These are phyloP conservation scores for Brassica juncea DNA, from an alignment of 345 rosid genomes.

Conservation along the genomic window DNA sequence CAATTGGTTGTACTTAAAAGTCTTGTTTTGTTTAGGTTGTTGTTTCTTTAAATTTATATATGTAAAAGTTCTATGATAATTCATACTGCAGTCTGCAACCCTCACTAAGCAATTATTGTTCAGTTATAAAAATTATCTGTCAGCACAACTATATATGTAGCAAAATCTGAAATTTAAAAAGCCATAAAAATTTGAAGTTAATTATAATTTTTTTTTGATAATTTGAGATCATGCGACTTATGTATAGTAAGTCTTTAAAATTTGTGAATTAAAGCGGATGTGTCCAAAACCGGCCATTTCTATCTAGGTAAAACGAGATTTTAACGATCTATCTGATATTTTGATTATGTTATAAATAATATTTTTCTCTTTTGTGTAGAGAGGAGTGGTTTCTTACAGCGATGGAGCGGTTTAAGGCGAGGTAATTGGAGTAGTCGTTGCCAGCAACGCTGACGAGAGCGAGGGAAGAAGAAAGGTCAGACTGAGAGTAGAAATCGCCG, in stretches of 20 bases:
- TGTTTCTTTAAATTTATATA: background rate
- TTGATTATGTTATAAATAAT: background rate
- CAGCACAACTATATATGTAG: background rate
- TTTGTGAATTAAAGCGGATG: background rate
- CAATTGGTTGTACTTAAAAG: too few relatives aligned
- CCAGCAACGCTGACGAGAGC: slow-evolving; percentile 71
- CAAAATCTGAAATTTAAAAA: too few relatives aligned
- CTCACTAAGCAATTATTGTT: background rate
- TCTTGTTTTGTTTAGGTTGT: background rate
- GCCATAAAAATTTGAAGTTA: background rate
- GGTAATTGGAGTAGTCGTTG: slow-evolving; percentile 69
- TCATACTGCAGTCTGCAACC: background rate
- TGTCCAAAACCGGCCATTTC: background rate
- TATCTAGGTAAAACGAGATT: background rate
- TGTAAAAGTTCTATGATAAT: background rate
- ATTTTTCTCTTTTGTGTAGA: background rate
- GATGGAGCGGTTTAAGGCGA: slow-evolving; percentile 45
- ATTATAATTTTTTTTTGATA: too few relatives aligned
- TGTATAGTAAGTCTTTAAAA: too few relatives aligned
- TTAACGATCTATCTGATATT: background rate
- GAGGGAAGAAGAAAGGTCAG: slow-evolving; percentile 47
- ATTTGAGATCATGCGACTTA: too few relatives aligned
- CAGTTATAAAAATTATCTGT: background rate
- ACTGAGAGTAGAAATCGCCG: slow-evolving; percentile 41
- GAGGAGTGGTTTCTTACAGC: slow-evolving; percentile 40